These are phyloP conservation scores for Geum urbanum DNA, from an alignment of 306 rosid genomes.

Conservation along the genomic window DNA sequence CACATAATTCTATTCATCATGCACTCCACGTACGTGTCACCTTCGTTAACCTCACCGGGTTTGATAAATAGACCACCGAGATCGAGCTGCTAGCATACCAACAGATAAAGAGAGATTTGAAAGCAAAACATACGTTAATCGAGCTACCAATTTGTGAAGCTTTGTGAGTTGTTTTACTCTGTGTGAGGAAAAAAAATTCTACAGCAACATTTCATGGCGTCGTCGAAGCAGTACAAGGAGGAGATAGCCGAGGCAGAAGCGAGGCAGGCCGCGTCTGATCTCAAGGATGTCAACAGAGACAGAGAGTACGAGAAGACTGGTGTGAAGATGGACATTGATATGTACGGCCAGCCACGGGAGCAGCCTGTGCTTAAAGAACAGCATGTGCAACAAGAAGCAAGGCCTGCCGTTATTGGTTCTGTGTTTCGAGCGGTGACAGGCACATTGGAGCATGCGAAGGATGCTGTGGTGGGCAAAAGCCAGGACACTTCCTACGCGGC, in stretches of 20 bases:
- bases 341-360: slow-evolving; percentile 3
- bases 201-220: slow-evolving; percentile 38
- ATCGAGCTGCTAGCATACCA: neutral
- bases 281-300: slow-evolving; percentile 38
- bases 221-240: slow-evolving; percentile 41
- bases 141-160: neutral
- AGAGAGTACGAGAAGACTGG: neutral
- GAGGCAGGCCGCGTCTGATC: slow-evolving; percentile 50
- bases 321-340: neutral
- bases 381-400: slow-evolving; percentile 26
- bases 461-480: slow-evolving; percentile 58
- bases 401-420: slow-evolving; percentile 56
- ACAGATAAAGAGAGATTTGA: neutral
- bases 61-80: neutral
- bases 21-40: neutral
- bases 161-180: neutral
- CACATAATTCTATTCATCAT: neutral
- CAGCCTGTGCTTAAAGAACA: slow-evolving; percentile 15
- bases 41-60: neutral
- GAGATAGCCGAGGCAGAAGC: slow-evolving; percentile 67
- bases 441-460: slow-evolving; percentile 60
- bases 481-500: slow-evolving; percentile 17
- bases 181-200: neutral
- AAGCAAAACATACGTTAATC: neutral
- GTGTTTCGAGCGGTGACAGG: slow-evolving; percentile 47